Conservation (phyloP, 2,329 filamentous ascomycete genomes). For the Penicillium vulpinum region DNA sequence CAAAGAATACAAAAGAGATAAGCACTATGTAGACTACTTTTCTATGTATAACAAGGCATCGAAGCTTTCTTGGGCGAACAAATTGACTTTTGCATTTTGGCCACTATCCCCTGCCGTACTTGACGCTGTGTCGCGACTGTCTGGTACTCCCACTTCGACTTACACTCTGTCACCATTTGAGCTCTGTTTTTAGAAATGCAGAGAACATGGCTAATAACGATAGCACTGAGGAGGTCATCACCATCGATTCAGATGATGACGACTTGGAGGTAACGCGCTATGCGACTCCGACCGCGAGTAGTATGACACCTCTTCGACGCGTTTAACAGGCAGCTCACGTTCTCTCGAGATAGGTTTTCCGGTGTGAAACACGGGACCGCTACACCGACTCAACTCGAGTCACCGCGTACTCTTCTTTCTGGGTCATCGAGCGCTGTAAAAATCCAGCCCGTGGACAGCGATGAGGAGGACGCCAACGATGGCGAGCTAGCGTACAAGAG, state of each 20-base stretch:
- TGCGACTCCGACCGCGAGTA: neutral
- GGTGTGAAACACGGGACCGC: neutral
- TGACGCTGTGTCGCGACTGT: neutral
- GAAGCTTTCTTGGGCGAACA: neutral
- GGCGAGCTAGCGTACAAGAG: conserved; percentile 56
- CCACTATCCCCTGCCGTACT: neutral
- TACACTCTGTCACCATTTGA: neutral
- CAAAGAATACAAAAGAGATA: too few species aligned
- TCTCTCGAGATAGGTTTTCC: conserved; percentile 7
- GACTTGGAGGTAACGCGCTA: conserved; percentile 46
- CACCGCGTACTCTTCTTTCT: neutral
- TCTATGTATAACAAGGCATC: too few species aligned
- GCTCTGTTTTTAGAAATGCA: conserved; percentile 7
- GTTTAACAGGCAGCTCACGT: conserved; percentile 21
- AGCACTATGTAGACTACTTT: too few species aligned
- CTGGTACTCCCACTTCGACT: conserved; percentile 1
- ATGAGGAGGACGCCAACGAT: conserved; percentile 39
- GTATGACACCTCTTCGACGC: conserved; percentile 17
- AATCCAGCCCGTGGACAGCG: conserved; percentile 27
- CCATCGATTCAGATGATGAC: conserved; percentile 39
- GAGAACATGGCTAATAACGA: conserved; percentile 12
- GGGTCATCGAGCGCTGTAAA: conserved; percentile 21
- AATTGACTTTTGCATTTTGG: neutral
- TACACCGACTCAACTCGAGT: conserved; percentile 6
- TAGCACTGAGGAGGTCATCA: conserved; percentile 27